phyloP scores from a whole-genome alignment of 768 basidiomycete genomes.

The Panaeolus cyanescens region DNA sequence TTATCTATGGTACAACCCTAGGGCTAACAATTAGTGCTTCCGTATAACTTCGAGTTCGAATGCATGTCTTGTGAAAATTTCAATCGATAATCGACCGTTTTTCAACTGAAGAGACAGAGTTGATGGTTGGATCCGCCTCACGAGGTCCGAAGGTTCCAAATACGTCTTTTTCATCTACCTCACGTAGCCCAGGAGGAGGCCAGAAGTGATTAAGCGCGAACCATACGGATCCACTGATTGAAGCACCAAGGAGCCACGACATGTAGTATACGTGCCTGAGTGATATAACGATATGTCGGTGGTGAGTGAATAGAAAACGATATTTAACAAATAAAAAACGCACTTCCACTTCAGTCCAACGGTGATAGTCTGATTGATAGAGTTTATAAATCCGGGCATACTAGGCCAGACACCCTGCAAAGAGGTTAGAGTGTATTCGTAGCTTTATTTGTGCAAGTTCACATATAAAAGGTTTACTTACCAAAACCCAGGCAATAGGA shows the following conservation, averaged over 20 bases:
- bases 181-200: constrained; percentile 24
- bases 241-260: constrained; percentile 25
- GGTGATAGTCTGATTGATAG: constrained; percentile 16
- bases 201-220: constrained; percentile 19
- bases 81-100: neutral
- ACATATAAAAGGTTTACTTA: constrained; percentile 3
- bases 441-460: too few species aligned
- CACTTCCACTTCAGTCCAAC: constrained; percentile 25
- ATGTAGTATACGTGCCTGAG: constrained; percentile 25
- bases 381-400: constrained; percentile 28
- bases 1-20: too few species aligned
- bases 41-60: neutral
- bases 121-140: neutral
- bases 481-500: constrained; percentile 26
- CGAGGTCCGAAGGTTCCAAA: constrained; percentile 23
- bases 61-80: neutral
- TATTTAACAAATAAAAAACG: constrained; percentile 1
- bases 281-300: too few species aligned
- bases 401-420: constrained; percentile 29
- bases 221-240: constrained; percentile 24
- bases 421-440: too few species aligned
- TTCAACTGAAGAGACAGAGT: neutral
- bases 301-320: neutral
- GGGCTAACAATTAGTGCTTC: too few species aligned
- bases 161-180: constrained; percentile 21